Percentiles rank a stretch among this genome's conserved stretches.
phyloP scores from a whole-genome alignment of 345 rosid genomes.

The Hirschfeldia incana region DNA sequence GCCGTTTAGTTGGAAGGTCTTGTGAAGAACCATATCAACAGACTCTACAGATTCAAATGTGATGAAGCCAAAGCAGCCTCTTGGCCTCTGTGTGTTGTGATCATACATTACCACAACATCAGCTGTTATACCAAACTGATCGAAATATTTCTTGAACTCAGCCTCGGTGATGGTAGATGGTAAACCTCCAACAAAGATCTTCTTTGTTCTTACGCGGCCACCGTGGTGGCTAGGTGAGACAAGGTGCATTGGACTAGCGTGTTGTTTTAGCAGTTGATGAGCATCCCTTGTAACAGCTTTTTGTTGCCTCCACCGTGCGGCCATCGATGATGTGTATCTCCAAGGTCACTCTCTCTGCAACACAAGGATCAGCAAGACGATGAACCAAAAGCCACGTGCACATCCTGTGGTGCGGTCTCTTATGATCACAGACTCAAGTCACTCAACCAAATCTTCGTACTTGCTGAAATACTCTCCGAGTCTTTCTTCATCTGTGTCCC shows the following conservation, averaged over 20 bases:
- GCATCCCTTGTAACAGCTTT: constrained; percentile 92
- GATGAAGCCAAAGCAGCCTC: too few species aligned
- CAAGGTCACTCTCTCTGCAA: constrained; percentile 88
- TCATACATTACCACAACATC: too few species aligned
- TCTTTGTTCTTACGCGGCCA: constrained; percentile 68
- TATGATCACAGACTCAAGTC: constrained; percentile 96
- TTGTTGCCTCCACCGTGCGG: constrained; percentile 90
- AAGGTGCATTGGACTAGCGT: constrained; percentile 47
- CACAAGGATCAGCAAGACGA: constrained; percentile 83
- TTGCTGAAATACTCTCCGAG: constrained; percentile 79
- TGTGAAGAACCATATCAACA: too few species aligned
- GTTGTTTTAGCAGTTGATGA: constrained; percentile 67
- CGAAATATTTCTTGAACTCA: too few species aligned
- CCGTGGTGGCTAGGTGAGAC: constrained; percentile 33
- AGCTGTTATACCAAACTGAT: too few species aligned
- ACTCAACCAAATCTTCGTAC: constrained; percentile 88
- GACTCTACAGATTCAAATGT: too few species aligned
- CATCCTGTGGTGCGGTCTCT: constrained; percentile 93
- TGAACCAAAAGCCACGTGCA: constrained; percentile 95
- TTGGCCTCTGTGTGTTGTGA: too few species aligned
- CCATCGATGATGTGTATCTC: constrained; percentile 94
- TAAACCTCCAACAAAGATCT: constrained; percentile 78
- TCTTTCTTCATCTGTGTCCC: constrained; percentile 97
- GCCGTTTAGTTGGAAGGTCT: too few species aligned
- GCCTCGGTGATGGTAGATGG: too few species aligned